A percentile compares a stretch with the other conserved stretches of the same genome.
Conservation (phyloP, 2,329 filamentous ascomycete species). For the Fusarium clavum region DNA sequence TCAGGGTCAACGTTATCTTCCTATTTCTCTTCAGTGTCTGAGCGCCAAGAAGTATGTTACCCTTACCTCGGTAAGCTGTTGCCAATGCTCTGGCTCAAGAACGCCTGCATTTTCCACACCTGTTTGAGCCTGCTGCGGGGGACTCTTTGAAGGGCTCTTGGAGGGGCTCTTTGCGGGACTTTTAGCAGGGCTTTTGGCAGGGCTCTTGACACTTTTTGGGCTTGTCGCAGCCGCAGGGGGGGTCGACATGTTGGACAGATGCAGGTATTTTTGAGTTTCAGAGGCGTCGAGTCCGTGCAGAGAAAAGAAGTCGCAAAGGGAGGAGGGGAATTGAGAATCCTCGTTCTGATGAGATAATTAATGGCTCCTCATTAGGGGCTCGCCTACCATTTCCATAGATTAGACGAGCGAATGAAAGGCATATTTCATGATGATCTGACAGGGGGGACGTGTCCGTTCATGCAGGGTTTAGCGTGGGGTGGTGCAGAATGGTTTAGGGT, state of each 20-base stretch:
- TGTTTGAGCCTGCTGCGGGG: not conserved
- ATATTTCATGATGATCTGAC: not conserved
- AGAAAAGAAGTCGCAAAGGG: not conserved
- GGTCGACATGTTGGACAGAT: slow-evolving; percentile 8
- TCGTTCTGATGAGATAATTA: not conserved
- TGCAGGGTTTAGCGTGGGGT: not conserved
- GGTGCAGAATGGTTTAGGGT: not conserved
- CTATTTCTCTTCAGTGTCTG: not conserved
- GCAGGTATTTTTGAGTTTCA: not conserved
- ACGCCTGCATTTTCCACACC: not conserved
- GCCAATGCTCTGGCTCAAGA: slow-evolving; percentile 17
- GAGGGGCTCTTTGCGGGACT: slow-evolving; percentile 18
- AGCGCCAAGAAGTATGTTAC: not conserved
- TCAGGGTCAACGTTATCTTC: not conserved
- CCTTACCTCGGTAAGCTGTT: slow-evolving; percentile 19
- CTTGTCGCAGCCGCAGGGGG: slow-evolving; percentile 16
- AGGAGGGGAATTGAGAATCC: not conserved
- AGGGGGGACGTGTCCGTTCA: not conserved
- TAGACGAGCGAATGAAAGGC: not conserved
- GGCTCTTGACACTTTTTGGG: slow-evolving; percentile 7
- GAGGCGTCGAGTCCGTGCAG: not conserved
- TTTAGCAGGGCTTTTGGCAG: not conserved
- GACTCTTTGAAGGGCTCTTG: not conserved
- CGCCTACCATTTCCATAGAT: not conserved
- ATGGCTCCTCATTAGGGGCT: not conserved